A percentile compares a stretch with the other conserved stretches of the same genome.
Conservation (phyloP, 495 filamentous ascomycete genomes). For the Parachaetomium inaequale region DNA sequence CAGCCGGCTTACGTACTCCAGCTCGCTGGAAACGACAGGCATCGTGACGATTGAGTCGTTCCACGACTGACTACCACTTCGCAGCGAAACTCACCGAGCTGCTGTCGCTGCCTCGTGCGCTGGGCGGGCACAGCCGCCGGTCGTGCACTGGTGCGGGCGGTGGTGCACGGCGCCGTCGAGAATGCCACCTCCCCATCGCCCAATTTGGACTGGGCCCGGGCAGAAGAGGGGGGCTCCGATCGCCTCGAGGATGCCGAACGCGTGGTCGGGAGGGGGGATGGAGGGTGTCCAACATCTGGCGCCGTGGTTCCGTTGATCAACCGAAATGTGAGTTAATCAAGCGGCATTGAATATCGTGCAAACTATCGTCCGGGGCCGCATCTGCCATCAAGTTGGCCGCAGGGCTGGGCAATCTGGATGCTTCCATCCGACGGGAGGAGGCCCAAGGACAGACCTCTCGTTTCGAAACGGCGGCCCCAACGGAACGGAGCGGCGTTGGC, state of each 20-base stretch:
- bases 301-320: not conserved
- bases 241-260: not conserved
- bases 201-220: not conserved
- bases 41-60: not conserved
- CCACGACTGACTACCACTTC: not conserved
- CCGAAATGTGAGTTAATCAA: slow-evolving; percentile 9
- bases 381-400: not conserved
- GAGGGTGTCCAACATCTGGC: not conserved
- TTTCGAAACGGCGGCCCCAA: slow-evolving; percentile 7
- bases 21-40: too few species aligned
- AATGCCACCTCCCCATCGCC: slow-evolving; percentile 1
- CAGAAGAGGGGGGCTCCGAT: not conserved
- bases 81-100: not conserved
- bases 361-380: not conserved
- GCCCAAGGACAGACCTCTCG: not conserved
- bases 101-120: not conserved
- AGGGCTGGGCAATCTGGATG: not conserved
- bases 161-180: not conserved
- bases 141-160: not conserved
- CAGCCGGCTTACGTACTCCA: not conserved
- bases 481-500: not conserved
- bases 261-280: not conserved
- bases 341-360: not conserved
- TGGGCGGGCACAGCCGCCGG: not conserved
- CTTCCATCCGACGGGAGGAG: not conserved